Conservation (phyloP, 2,329 filamentous ascomycete genomes). For the Gnomoniopsis sp. region DNA sequence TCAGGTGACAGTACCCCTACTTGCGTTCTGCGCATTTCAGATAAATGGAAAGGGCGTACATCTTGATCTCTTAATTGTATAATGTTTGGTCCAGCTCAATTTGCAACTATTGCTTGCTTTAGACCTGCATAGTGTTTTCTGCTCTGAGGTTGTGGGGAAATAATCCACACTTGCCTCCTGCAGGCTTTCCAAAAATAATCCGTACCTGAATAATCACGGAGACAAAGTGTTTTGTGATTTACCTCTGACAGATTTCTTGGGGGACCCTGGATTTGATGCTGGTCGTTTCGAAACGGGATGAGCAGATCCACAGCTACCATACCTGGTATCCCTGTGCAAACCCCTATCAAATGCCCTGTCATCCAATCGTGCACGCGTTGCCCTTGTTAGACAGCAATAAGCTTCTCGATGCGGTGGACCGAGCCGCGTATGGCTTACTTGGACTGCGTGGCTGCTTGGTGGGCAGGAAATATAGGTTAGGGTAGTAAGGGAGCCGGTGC, state of each 20-base stretch:
- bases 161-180: background rate
- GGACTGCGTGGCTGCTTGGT: background rate
- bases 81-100: too few relatives aligned
- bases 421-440: background rate
- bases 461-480: background rate
- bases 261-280: background rate
- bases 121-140: too few relatives aligned
- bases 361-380: background rate
- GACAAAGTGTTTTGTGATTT: background rate
- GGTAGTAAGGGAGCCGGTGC: background rate
- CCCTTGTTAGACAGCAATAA: background rate
- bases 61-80: too few relatives aligned
- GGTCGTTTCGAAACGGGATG: conserved; percentile 6
- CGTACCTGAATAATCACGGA: background rate
- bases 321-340: background rate
- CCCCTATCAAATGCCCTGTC: background rate
- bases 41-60: too few relatives aligned
- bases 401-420: background rate
- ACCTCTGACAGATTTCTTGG: background rate
- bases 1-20: too few relatives aligned
- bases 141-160: too few relatives aligned
- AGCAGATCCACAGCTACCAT: background rate
- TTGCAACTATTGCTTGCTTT: too few relatives aligned
- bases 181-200: background rate
- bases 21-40: too few relatives aligned